Conservation (phyloP, 176 grass and related monocot genomes). For the Eragrostis curvula region DNA sequence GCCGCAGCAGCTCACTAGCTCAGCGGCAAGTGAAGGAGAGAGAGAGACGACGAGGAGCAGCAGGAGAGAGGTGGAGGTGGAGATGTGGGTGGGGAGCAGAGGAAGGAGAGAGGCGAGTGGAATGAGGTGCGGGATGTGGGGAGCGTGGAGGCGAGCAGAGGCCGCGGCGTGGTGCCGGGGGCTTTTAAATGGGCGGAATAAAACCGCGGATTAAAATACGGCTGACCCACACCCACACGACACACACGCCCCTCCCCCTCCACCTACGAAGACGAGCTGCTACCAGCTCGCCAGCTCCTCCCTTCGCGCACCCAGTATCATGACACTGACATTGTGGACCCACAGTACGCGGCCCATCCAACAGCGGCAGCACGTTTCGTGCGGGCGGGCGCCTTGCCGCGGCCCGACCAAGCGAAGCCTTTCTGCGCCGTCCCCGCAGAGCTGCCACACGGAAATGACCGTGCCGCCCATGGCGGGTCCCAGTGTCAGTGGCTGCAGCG, state of each 20-base stretch:
- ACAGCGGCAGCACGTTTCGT: fast-evolving
- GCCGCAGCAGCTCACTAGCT: neutral
- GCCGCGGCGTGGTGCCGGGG: conserved; percentile 32
- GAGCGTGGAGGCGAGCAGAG: conserved; percentile 16
- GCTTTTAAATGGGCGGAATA: conserved; percentile 60
- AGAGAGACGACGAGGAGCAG: neutral
- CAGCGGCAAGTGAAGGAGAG: no score
- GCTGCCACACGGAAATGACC: conserved; percentile 25
- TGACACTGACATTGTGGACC: fast-evolving
- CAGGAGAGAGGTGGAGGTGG: neutral
- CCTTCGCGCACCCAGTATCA: neutral
- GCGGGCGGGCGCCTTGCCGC: neutral
- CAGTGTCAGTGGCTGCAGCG: fast-evolving
- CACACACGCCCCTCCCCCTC: conserved; percentile 24
- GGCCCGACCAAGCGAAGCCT: conserved; percentile 18
- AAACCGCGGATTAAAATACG: conserved; percentile 36
- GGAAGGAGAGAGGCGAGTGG: neutral
- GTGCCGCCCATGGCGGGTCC: neutral
- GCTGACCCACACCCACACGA: conserved; percentile 38
- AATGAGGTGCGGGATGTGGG: conserved; percentile 22
- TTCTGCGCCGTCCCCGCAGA: conserved; percentile 5
- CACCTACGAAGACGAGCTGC: neutral
- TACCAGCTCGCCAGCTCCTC: neutral
- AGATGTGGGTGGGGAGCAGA: conserved; percentile 21
- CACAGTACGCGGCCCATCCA: fast-evolving